Evolutionary conservation across 257 asterid genomes (phyloP).

Genomic region (Salvia miltiorrhiza): DNA sequence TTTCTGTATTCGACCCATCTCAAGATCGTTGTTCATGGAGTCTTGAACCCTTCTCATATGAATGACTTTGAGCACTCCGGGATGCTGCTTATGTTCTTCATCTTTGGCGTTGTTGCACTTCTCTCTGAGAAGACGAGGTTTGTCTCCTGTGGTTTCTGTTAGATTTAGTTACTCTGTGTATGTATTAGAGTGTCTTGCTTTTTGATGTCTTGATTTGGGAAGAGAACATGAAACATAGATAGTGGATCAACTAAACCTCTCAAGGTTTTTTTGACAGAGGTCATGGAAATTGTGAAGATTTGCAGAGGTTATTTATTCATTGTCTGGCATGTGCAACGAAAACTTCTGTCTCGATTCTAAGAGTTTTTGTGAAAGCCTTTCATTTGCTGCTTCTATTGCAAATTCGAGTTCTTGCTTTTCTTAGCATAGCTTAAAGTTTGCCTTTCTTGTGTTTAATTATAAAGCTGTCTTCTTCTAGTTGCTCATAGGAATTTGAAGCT

Average conservation of each 20-base stretch:
- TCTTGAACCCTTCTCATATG: conserved; percentile 84
- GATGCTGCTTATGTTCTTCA: conserved; percentile 94
- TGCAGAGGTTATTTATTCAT: not conserved
- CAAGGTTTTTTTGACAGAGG: not conserved
- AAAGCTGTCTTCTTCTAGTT: not conserved
- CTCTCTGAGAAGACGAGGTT: conserved; percentile 87
- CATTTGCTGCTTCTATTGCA: not conserved
- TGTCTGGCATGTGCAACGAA: not conserved
- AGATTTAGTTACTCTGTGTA: conserved; percentile 11
- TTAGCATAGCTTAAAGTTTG: not conserved
- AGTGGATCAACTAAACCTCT: not conserved
- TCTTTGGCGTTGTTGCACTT: conserved; percentile 66
- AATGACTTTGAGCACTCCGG: conserved; percentile 97
- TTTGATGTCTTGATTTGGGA: not conserved
- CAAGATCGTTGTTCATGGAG: conserved; percentile 71
- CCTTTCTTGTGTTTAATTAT: not conserved
- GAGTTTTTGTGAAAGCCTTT: not conserved
- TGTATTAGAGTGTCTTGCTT: not conserved
- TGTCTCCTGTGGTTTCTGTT: conserved; percentile 20
- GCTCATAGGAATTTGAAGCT: not conserved
- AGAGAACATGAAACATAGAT: not conserved
- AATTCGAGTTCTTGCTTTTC: not conserved
- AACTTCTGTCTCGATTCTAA: not conserved
- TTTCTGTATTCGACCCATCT: conserved; percentile 84
- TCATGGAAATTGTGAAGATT: not conserved